These are phyloP conservation scores for Poa annua DNA, from an alignment of 176 grass and related monocot genomes.

Conservation along the genomic window DNA sequence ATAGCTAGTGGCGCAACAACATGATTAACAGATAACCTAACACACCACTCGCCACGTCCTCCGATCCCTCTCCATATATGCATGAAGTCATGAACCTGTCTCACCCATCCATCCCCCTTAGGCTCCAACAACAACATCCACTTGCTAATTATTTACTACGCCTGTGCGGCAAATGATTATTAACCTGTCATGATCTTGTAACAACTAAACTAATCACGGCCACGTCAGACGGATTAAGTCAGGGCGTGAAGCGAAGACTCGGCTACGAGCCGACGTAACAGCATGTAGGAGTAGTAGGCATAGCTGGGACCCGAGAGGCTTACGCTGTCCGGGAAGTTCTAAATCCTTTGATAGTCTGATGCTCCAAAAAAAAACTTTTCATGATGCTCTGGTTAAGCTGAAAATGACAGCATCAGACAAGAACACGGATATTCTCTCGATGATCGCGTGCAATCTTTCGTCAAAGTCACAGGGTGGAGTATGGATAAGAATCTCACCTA, in stretches of 20 bases:
- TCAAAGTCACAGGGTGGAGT: neutral
- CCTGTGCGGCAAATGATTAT: neutral
- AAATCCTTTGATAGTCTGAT: neutral
- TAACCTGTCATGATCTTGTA: neutral
- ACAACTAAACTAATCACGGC: conserved; percentile 20
- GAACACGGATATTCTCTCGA: conserved; percentile 4
- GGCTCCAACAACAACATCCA: neutral
- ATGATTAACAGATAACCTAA: neutral
- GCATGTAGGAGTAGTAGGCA: neutral
- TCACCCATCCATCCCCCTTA: neutral
- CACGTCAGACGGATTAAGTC: conserved; percentile 41
- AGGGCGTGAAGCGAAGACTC: neutral
- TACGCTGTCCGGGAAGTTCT: neutral
- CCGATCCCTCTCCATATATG: neutral
- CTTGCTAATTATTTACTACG: conserved; percentile 23
- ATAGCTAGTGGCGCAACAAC: neutral
- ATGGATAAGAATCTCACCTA: neutral
- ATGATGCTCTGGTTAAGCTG: neutral
- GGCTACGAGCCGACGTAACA: neutral
- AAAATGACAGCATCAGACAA: neutral
- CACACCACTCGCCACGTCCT: conserved; percentile 37
- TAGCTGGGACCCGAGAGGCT: neutral
- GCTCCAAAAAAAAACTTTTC: neutral
- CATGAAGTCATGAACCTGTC: neutral
- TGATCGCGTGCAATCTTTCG: neutral